Conservation (phyloP, 345 rosid genomes). For the Conringia planisiliqua region DNA sequence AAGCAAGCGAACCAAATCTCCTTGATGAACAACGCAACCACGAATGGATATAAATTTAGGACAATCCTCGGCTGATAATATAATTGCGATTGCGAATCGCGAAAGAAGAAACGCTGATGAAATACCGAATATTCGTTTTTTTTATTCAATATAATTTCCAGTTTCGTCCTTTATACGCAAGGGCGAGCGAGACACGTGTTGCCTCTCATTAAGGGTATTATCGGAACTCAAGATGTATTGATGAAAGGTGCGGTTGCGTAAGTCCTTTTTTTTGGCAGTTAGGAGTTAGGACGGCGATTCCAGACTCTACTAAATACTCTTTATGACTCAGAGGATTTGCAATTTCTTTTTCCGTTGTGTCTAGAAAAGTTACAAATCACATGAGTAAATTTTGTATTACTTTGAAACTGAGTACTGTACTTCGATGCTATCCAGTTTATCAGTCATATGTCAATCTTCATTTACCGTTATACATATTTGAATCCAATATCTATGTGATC, state of each 20-base stretch:
- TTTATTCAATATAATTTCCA: not conserved
- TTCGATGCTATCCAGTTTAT: not conserved
- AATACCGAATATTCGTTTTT: not conserved
- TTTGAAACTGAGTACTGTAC: not conserved
- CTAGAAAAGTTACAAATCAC: not conserved
- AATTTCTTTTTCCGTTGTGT: too few relatives aligned
- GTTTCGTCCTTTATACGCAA: not conserved
- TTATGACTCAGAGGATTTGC: not conserved
- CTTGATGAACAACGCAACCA: not conserved
- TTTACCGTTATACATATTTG: not conserved
- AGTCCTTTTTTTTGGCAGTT: not conserved
- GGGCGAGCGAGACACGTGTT: not conserved
- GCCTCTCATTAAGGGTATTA: not conserved
- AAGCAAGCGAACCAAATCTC: not conserved
- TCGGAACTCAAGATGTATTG: not conserved
- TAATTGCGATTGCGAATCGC: not conserved
- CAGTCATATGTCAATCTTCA: not conserved
- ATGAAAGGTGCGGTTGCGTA: not conserved
- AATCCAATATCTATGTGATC: not conserved
- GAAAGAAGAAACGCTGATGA: slow-evolving; percentile 12
- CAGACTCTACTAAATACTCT: not conserved
- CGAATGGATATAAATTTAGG: not conserved
- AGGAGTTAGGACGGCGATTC: not conserved
- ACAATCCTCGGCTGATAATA: not conserved
- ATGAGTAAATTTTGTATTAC: too few relatives aligned